Conservation (phyloP, 164 flowering plant genomes). For the Vitis cinerea region DNA sequence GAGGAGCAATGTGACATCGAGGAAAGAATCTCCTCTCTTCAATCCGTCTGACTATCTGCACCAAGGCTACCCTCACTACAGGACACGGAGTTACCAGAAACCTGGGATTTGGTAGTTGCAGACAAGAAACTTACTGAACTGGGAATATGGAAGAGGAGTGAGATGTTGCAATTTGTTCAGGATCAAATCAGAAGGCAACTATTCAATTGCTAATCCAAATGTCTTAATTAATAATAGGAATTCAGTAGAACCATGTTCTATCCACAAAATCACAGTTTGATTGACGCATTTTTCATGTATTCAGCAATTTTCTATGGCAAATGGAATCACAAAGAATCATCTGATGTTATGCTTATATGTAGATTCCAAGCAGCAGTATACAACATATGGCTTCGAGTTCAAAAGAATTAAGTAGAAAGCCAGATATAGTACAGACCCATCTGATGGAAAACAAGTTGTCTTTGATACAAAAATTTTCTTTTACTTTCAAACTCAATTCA, state of each 20-base stretch:
- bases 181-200: slow-evolving; percentile 26
- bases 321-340: not conserved
- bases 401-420: not conserved
- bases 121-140: slow-evolving; percentile 6
- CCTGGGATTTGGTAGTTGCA: slow-evolving; percentile 27
- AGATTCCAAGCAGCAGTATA: not conserved
- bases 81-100: slow-evolving; percentile 16
- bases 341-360: not conserved
- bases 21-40: slow-evolving; percentile 46
- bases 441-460: not conserved
- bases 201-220: slow-evolving; percentile 21
- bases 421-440: not conserved
- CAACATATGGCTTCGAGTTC: not conserved
- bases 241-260: not conserved
- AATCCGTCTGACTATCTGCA: slow-evolving; percentile 35
- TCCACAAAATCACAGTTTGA: not conserved
- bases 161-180: slow-evolving; percentile 45
- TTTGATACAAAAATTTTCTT: not conserved
- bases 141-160: slow-evolving; percentile 19
- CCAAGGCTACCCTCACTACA: slow-evolving; percentile 29
- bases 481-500: not conserved
- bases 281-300: not conserved
- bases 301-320: not conserved
- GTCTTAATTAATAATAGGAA: slow-evolving; percentile 21
- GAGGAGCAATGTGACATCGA: slow-evolving; percentile 25